Percentiles rank a stretch among this genome's conserved stretches.
phyloP scores from a whole-genome alignment of 495 filamentous ascomycete species.

The Friedmanniomyces simplex region DNA sequence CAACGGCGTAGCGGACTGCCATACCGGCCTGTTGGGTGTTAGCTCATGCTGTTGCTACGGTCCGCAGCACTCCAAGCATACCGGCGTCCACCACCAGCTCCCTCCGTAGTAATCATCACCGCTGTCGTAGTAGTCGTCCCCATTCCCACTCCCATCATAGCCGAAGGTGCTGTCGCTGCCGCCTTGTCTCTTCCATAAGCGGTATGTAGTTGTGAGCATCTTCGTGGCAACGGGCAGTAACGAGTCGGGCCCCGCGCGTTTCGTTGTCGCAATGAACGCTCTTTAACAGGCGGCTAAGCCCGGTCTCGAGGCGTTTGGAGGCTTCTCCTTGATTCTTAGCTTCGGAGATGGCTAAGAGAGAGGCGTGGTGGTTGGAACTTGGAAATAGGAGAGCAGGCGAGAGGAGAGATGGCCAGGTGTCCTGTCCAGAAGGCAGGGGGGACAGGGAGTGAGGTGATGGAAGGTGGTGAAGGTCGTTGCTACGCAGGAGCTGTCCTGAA shows the following conservation, averaged over 20 bases:
- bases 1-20: conserved; percentile 58
- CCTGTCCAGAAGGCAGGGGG: not conserved
- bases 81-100: conserved; percentile 18
- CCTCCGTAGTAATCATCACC: not conserved
- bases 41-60: not conserved
- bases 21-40: conserved; percentile 39
- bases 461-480: not conserved
- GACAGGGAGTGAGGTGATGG: not conserved
- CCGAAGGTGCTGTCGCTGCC: not conserved
- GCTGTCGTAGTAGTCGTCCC: not conserved
- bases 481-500: not conserved
- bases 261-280: no score
- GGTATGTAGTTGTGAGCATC: not conserved
- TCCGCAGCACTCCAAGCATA: not conserved
- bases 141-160: not conserved
- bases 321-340: not conserved
- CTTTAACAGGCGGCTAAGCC: no score
- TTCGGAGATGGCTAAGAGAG: not conserved
- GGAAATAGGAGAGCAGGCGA: not conserved
- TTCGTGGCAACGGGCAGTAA: no score
- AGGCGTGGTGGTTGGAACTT: not conserved
- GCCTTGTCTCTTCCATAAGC: not conserved
- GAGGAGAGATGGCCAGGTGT: not conserved
- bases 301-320: no score
- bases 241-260: no score